Conservation (phyloP, 1,139 yeast genomes). For the Lodderomyces pseudojiufengensis region DNA sequence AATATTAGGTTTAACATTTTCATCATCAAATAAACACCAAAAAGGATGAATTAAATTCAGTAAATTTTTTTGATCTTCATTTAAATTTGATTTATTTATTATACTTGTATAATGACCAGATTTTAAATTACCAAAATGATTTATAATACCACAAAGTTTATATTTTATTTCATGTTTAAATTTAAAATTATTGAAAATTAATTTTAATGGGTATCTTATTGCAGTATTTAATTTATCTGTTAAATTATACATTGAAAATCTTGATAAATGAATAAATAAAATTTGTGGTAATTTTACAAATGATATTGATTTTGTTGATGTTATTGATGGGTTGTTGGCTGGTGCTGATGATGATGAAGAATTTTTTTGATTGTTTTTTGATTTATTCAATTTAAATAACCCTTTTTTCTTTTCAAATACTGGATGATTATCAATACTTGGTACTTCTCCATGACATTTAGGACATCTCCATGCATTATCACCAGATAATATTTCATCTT, state of each 20-base stretch:
- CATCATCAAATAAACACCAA: slow-evolving; percentile 79
- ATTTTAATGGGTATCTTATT: slow-evolving; percentile 49
- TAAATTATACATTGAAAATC: slow-evolving; percentile 52
- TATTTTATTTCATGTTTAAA: slow-evolving; percentile 41
- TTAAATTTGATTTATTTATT: slow-evolving; percentile 47
- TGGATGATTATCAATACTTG: slow-evolving; percentile 36
- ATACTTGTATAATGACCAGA: slow-evolving; percentile 75
- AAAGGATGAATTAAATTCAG: slow-evolving; percentile 26
- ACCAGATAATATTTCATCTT: slow-evolving; percentile 64
- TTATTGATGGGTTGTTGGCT: slow-evolving; percentile 3
- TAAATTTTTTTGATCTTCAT: slow-evolving; percentile 20
- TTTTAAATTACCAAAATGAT: slow-evolving; percentile 67
- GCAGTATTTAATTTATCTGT: slow-evolving; percentile 54
- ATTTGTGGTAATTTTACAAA: slow-evolving; percentile 64
- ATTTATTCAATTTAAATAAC: slow-evolving; percentile 31
- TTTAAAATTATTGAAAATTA: slow-evolving; percentile 40
- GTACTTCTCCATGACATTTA: slow-evolving; percentile 44
- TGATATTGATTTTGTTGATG: slow-evolving; percentile 47
- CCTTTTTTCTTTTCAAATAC: slow-evolving; percentile 35
- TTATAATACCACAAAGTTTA: slow-evolving; percentile 57
- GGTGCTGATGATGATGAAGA: slow-evolving; percentile 14
- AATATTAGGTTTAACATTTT: slow-evolving; percentile 45
- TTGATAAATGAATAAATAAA: slow-evolving; percentile 60
- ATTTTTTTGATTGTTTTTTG: slow-evolving; percentile 17
- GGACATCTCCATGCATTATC: slow-evolving; percentile 84